Base-by-base conservation (phyloP, 2,329 filamentous ascomycete genomes). In the Colletotrichum gloeosporioides region DNA sequence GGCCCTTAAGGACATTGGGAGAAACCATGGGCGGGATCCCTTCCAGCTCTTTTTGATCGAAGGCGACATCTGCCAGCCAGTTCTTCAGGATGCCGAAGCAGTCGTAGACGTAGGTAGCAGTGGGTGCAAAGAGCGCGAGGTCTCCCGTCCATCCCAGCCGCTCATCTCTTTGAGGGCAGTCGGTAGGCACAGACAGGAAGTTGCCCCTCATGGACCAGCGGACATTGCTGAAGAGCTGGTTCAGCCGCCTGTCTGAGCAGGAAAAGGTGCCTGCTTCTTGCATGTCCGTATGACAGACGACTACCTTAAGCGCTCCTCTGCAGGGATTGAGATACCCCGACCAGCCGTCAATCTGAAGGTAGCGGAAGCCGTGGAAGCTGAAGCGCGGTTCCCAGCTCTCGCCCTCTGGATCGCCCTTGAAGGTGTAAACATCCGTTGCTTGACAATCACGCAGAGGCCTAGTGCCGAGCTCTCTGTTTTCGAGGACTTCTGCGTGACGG, bases 281-380 rank as follows among this genome's bases (percentile, higher is more conserved):
- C 76, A 77, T 76, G 6, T 77, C 73, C 8, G 76, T 76, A 22
- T 77, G 65, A 34, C 71, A 75, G 5, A 77, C 72, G 15, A 75
- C 64, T 4, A 72, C 75, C 18, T 71, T 65, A 15, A 77, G 16
- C 2, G 66, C 39, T 6, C 70, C 44, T 22, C 44, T 18, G 6
- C 25, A 16, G 25, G 64, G 36, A 4, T 32, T 34, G 5, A 18
- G 10, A 9, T 71, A 77, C 4, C 62, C 27, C 4, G 68, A 57
- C 72, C 87, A 89, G 18, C 85, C 84, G 3, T 85, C 81, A 6
- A 89, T 79, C 75, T 88, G 83, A 7, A 87, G 87, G 74, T 87
- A 90, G 36, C 88, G 84, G 75, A 90, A 90, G 4, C 89, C 88
- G 77, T 90, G 88, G 73, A 88, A 90, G 4, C 88, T 90, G 78